Conservation (phyloP, 441 rosid genomes). For the Populus hybrid region DNA sequence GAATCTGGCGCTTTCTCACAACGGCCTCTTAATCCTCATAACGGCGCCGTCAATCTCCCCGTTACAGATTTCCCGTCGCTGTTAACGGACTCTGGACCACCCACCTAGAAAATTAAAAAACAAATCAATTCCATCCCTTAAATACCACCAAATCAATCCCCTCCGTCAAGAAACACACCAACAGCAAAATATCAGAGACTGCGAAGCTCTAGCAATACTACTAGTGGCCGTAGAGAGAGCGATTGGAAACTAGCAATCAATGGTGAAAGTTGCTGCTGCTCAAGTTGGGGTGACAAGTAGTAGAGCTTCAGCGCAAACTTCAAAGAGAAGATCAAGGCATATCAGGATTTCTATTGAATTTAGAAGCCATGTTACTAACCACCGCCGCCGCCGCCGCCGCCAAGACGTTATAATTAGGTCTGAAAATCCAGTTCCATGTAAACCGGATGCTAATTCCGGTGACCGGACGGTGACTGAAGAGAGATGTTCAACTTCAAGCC, state of each 20-base stretch:
- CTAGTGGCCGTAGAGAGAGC: neutral
- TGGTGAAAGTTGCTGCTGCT: neutral
- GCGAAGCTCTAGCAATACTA: neutral
- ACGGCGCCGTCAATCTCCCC: slow-evolving; percentile 86
- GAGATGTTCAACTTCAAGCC: slow-evolving; percentile 23
- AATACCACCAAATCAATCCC: neutral
- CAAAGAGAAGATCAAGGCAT: neutral
- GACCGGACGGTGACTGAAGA: slow-evolving; percentile 21
- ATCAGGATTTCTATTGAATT: neutral
- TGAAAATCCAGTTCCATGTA: slow-evolving; percentile 18
- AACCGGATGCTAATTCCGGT: slow-evolving; percentile 15
- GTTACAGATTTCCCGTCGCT: slow-evolving; percentile 62
- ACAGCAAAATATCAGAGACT: neutral
- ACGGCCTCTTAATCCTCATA: slow-evolving; percentile 23
- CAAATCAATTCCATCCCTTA: neutral
- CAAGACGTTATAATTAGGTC: slow-evolving; percentile 8
- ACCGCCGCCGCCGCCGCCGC: neutral
- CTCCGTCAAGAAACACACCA: neutral
- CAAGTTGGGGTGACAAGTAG: neutral
- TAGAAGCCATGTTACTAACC: neutral
- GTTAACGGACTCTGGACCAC: slow-evolving; percentile 56
- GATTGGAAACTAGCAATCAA: neutral
- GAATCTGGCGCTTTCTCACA: slow-evolving; percentile 19
- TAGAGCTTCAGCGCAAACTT: neutral
- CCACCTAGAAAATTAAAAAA: too few relatives aligned